Percentiles rank a stretch among this genome's conserved stretches.
phyloP scores from a whole-genome alignment of 176 grass and related monocot genomes.

The Triticum turgidum region DNA sequence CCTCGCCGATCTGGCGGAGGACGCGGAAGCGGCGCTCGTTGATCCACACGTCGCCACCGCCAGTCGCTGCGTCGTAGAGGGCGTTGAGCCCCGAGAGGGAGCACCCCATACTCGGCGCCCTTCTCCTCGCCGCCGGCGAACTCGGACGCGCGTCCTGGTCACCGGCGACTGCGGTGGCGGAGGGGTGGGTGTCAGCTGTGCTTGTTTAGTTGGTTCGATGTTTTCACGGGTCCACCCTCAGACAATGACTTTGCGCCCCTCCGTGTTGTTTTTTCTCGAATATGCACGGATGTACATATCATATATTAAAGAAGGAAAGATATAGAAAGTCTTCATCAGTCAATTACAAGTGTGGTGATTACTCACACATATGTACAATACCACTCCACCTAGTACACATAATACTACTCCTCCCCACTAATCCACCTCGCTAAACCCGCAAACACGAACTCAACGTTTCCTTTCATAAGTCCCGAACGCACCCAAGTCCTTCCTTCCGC shows the following conservation, averaged over 20 bases:
- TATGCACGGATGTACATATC: too few relatives aligned
- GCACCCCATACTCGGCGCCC: conserved; percentile 63
- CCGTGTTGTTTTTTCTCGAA: background rate
- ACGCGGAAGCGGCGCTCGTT: conserved; percentile 88
- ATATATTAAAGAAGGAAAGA: too few relatives aligned
- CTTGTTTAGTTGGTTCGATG: conserved; percentile 7
- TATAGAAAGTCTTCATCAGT: too few relatives aligned
- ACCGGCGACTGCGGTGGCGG: conserved; percentile 14
- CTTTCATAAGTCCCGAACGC: too few relatives aligned
- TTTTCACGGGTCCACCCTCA: background rate
- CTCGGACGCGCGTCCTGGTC: background rate
- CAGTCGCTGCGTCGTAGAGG: conserved; percentile 68
- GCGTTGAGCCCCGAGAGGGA: conserved; percentile 86
- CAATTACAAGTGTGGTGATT: too few relatives aligned
- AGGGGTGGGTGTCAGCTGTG: background rate
- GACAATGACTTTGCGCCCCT: conserved; percentile 13
- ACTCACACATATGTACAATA: too few relatives aligned
- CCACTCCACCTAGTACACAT: too few relatives aligned
- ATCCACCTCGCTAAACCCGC: too few relatives aligned
- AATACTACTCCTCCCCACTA: too few relatives aligned
- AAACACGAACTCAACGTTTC: too few relatives aligned
- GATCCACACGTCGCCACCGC: conserved; percentile 92
- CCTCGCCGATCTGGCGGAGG: conserved; percentile 89
- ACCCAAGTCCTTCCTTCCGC: too few relatives aligned
- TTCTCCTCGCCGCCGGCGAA: conserved; percentile 31